Conservation (phyloP, 306 rosid genomes). For the Leucaena leucocephala region DNA sequence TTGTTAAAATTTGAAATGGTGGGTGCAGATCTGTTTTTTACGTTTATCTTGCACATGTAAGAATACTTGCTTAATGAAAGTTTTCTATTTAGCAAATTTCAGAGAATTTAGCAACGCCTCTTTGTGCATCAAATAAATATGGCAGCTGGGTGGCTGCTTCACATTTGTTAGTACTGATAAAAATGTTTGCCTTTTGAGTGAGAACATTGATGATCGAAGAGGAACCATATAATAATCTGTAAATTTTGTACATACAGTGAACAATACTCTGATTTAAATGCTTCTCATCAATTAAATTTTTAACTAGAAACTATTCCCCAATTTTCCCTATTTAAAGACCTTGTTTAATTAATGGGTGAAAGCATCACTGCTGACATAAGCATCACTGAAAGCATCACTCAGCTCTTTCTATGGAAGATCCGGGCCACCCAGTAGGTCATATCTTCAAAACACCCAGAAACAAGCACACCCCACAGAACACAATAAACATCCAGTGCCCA, state of each 20-base stretch:
- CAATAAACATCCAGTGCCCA: constrained; percentile 89
- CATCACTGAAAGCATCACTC: constrained; percentile 29
- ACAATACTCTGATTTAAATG: no score
- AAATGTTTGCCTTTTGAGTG: neutral
- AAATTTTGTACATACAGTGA: no score
- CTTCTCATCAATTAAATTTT: no score
- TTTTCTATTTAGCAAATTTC: constrained; percentile 8
- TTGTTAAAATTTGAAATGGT: constrained; percentile 19
- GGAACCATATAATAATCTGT: neutral
- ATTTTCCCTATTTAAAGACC: no score
- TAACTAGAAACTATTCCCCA: no score
- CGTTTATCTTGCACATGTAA: constrained; percentile 36
- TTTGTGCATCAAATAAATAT: constrained; percentile 27
- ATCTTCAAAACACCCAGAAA: constrained; percentile 87
- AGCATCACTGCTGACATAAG: neutral
- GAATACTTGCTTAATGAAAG: constrained; percentile 35
- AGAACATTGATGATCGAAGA: neutral
- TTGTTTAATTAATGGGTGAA: no score
- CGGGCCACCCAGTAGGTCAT: constrained; percentile 95
- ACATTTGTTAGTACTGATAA: neutral
- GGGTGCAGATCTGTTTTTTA: constrained; percentile 34
- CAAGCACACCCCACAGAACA: constrained; percentile 82
- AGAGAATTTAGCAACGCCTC: constrained; percentile 26
- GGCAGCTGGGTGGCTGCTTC: neutral
- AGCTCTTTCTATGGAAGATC: constrained; percentile 79